phyloP scores from a whole-genome alignment of 495 filamentous ascomycete genomes.

The Monascus purpureus region DNA sequence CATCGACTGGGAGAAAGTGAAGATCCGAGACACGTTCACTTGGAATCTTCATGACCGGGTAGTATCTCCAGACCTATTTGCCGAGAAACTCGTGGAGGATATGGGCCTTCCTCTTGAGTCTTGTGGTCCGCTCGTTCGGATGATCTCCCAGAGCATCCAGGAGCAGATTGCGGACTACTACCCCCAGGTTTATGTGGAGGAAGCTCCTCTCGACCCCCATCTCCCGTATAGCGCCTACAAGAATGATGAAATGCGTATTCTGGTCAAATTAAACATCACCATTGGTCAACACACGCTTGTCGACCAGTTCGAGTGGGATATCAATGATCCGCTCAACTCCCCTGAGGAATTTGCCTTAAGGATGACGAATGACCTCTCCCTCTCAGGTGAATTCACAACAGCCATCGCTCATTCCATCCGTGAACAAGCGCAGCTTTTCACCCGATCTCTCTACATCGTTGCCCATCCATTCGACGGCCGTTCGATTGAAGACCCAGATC shows the following conservation, averaged over 20 bases:
- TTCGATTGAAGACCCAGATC: constrained; percentile 80
- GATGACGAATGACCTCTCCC: constrained; percentile 81
- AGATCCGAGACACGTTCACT: constrained; percentile 93
- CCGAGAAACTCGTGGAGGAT: constrained; percentile 81
- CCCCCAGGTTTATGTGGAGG: constrained; percentile 76
- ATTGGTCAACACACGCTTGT: constrained; percentile 89
- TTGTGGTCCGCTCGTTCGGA: constrained; percentile 49
- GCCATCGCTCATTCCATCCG: constrained; percentile 95
- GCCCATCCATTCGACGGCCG: constrained; percentile 92
- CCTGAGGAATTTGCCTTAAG: constrained; percentile 85
- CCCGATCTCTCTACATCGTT: constrained; percentile 80
- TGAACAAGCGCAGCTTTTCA: constrained; percentile 89
- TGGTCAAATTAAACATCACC: constrained; percentile 92
- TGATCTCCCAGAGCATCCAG: constrained; percentile 64
- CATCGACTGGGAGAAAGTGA: constrained; percentile 90
- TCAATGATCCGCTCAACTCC: constrained; percentile 85
- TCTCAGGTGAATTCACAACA: constrained; percentile 92
- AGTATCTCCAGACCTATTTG: constrained; percentile 64
- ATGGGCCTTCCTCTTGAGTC: constrained; percentile 62
- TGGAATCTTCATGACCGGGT: constrained; percentile 94
- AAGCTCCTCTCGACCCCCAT: constrained; percentile 80
- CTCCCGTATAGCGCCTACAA: constrained; percentile 90
- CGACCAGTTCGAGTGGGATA: constrained; percentile 98
- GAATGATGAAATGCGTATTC: constrained; percentile 95
- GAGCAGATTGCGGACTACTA: constrained; percentile 90